These are phyloP conservation scores for Cenchrus purpureus DNA, from an alignment of 176 grass and related monocot species.

Conservation along the genomic window DNA sequence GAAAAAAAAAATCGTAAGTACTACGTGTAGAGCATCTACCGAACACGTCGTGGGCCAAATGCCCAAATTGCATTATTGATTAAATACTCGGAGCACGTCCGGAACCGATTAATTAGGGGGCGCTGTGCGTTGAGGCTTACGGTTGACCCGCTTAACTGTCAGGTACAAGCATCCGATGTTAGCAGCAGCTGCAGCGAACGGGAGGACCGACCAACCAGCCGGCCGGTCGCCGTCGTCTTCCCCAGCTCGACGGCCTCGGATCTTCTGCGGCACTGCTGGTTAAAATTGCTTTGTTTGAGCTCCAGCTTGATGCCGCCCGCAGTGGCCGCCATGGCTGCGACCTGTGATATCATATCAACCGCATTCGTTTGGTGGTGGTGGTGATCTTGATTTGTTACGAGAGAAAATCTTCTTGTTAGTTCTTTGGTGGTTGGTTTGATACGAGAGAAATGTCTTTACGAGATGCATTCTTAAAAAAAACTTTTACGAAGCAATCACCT, in stretches of 20 bases:
- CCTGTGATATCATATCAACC: no score
- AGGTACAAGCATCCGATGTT: constrained; percentile 42
- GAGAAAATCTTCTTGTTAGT: no score
- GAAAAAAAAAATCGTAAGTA: background rate
- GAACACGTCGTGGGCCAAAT: constrained; percentile 19
- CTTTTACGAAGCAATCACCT: background rate
- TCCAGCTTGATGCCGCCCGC: background rate
- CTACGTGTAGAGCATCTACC: background rate
- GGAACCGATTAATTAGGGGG: background rate
- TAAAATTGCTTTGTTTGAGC: background rate
- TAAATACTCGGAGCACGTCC: background rate
- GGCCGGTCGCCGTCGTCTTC: background rate
- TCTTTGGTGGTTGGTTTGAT: no score
- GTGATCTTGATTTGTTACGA: no score
- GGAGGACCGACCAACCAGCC: background rate
- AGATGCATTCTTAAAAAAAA: no score
- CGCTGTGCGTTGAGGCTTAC: constrained; percentile 34
- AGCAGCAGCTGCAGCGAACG: background rate
- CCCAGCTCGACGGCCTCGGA: background rate
- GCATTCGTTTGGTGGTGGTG: no score
- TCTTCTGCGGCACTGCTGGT: background rate
- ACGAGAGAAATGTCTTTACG: no score
- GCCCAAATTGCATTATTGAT: background rate
- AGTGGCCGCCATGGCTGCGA: background rate
- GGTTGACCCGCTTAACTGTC: constrained; percentile 44